These are phyloP conservation scores for Alternaria burnsii DNA, from an alignment of 2,329 filamentous ascomycete species.

Conservation along the genomic window DNA sequence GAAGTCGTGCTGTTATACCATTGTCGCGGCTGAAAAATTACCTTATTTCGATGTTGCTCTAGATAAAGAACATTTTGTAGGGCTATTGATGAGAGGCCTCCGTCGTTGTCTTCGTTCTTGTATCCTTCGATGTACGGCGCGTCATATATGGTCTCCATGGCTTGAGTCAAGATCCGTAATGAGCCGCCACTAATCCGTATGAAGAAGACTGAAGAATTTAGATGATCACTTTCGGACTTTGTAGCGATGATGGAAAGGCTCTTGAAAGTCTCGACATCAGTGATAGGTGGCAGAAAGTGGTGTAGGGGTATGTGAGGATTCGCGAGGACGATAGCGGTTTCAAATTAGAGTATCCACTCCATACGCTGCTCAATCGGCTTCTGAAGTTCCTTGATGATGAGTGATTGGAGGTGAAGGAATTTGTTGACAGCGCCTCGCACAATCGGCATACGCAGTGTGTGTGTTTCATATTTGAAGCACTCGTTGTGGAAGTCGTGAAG, in stretches of 20 bases:
- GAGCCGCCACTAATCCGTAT: slow-evolving; percentile 6
- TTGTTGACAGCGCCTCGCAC: slow-evolving; percentile 50
- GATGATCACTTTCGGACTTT: slow-evolving; percentile 27
- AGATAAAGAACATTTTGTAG: slow-evolving; percentile 49
- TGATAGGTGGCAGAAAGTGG: slow-evolving; percentile 41
- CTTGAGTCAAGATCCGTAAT: slow-evolving; percentile 30
- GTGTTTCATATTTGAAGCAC: slow-evolving; percentile 42
- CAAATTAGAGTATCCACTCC: slow-evolving; percentile 40
- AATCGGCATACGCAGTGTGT: slow-evolving; percentile 45
- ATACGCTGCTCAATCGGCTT: slow-evolving; percentile 15
- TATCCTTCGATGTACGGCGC: slow-evolving; percentile 34
- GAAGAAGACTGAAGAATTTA: slow-evolving; percentile 44
- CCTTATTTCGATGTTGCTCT: not conserved
- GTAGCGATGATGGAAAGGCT: slow-evolving; percentile 35
- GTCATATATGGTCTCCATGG: slow-evolving; percentile 32
- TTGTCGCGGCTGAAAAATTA: not conserved
- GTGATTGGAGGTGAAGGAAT: slow-evolving; percentile 35
- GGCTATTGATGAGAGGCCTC: slow-evolving; percentile 41
- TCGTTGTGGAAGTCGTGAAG: not conserved
- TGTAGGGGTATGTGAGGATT: slow-evolving; percentile 42
- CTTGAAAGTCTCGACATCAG: slow-evolving; percentile 19
- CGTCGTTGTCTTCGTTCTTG: not conserved
- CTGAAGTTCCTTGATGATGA: slow-evolving; percentile 37
- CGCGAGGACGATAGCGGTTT: slow-evolving; percentile 36
- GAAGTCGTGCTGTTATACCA: slow-evolving; percentile 11